phyloP scores from a whole-genome alignment of 257 asterid genomes.

The Solanum medicagineum region DNA sequence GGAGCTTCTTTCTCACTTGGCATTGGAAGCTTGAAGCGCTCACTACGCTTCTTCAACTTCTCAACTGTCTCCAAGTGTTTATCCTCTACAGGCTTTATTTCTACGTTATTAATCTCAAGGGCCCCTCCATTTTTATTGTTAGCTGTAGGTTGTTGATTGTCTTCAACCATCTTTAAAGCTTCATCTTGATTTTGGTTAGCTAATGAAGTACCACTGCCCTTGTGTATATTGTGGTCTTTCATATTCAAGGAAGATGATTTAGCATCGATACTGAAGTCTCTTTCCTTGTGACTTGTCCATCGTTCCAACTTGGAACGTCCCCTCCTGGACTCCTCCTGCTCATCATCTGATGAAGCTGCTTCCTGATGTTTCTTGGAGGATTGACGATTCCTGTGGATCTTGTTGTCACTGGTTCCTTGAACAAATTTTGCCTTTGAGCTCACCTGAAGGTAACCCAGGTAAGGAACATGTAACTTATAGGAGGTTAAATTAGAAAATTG shows the following conservation, averaged over 20 bases:
- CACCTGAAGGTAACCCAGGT: constrained; percentile 24
- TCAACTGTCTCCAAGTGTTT: constrained; percentile 89
- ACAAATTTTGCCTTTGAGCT: constrained; percentile 38
- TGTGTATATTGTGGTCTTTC: constrained; percentile 20
- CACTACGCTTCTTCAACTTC: constrained; percentile 86
- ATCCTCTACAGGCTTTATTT: constrained; percentile 33
- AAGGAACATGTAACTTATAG: neutral
- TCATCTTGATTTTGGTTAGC: constrained; percentile 24
- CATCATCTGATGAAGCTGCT: constrained; percentile 62
- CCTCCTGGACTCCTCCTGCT: constrained; percentile 35
- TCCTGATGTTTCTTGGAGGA: constrained; percentile 37
- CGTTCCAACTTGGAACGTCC: constrained; percentile 90
- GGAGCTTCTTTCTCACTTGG: constrained; percentile 63
- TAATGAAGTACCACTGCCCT: constrained; percentile 15
- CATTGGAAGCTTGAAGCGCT: constrained; percentile 94
- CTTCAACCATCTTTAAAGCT: constrained; percentile 28
- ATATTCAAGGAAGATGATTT: constrained; percentile 29
- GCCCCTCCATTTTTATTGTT: constrained; percentile 26
- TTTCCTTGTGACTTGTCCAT: constrained; percentile 87
- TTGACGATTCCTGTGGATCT: constrained; percentile 24
- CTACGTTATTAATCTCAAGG: constrained; percentile 25
- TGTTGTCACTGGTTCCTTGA: constrained; percentile 31
- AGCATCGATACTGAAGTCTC: constrained; percentile 32
- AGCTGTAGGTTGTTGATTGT: constrained; percentile 24
- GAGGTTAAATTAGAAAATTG: neutral